Base-by-base conservation (phyloP, 2,329 filamentous ascomycete species). In the Colletotrichum coccodes region DNA sequence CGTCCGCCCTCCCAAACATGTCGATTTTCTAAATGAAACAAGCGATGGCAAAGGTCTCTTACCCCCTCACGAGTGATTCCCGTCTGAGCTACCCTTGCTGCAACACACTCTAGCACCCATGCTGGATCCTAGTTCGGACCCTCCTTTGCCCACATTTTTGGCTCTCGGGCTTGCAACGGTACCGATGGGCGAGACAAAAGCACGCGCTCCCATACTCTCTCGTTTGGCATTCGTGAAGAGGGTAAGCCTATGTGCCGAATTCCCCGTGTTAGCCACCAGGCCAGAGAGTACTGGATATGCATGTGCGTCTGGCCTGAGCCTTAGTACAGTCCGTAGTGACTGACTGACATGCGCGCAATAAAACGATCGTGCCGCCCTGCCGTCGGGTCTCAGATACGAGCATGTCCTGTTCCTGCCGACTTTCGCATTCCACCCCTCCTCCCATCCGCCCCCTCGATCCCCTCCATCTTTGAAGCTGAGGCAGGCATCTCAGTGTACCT, bases 41-140 rank as follows among this genome's bases (percentile, higher is more conserved):
- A 69, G 62, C 61, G 28, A 66, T 66, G 54, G 42, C 42, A 54
- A 57, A 69, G 61, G 42, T 62, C 56, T 60, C 61, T 44, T 30
- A 11, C 47, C 56, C 66, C 56, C 53, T 65, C 66, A 61, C 47
- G 34, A 59, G 18, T 54, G 56, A 66, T 56, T 60, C 66, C 62
- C 66, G 66, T 65, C 40, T 65, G 62, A 69, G 56, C 66, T 66
- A 69, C 61, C 66, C 66, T 46, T 66, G 66, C 62, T n/a, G 32
- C 56, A 56, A 14, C 56, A 54, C 66, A 60, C 66, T 46, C 40
- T 58, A 23, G 14, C 60, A 64, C 38, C 26, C 49, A 57, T 66
- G 54, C 54, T 52, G 21, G 12, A 60, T 66, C 66, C 66, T 44
- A 42, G 54, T 36, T 64, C 26, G 42, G 61, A 49, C 54, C 54